phyloP scores from a whole-genome alignment of 345 rosid species.

The Dimocarpus longan region DNA sequence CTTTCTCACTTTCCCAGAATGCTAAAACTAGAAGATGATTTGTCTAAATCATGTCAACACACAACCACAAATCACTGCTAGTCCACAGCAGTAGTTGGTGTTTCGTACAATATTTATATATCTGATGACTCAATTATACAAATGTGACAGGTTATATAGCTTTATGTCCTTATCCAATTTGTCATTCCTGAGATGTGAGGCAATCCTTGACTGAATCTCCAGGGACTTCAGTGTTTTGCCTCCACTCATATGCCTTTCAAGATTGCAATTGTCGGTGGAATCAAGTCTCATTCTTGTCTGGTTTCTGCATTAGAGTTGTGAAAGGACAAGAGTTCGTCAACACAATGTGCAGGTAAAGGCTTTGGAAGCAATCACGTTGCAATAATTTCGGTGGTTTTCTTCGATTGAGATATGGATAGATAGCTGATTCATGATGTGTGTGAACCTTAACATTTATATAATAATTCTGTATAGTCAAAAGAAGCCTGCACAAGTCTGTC shows the following conservation, averaged over 20 bases:
- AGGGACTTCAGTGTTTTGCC: neutral
- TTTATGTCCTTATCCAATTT: neutral
- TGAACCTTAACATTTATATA: neutral
- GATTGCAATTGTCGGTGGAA: conserved; percentile 3
- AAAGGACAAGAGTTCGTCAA: neutral
- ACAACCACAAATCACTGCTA: neutral
- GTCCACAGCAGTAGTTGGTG: neutral
- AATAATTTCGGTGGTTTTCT: neutral
- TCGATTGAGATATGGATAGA: neutral
- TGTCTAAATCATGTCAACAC: conserved; percentile 1
- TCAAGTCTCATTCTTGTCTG: neutral
- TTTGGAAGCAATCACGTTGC: conserved; percentile 1
- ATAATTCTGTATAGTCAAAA: conserved; percentile 4
- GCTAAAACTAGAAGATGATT: neutral
- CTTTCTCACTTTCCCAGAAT: neutral
- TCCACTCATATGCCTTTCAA: neutral
- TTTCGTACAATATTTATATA: neutral
- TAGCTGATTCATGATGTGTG: neutral
- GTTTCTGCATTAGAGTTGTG: neutral
- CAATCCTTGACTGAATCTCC: neutral
- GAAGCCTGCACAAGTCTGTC: neutral
- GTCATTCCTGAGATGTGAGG: neutral
- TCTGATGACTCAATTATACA: neutral
- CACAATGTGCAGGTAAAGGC: neutral
- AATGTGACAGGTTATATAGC: neutral